These are phyloP conservation scores for Pichia sp. DNA, from an alignment of 1,139 yeast genomes.

Conservation along the genomic window DNA sequence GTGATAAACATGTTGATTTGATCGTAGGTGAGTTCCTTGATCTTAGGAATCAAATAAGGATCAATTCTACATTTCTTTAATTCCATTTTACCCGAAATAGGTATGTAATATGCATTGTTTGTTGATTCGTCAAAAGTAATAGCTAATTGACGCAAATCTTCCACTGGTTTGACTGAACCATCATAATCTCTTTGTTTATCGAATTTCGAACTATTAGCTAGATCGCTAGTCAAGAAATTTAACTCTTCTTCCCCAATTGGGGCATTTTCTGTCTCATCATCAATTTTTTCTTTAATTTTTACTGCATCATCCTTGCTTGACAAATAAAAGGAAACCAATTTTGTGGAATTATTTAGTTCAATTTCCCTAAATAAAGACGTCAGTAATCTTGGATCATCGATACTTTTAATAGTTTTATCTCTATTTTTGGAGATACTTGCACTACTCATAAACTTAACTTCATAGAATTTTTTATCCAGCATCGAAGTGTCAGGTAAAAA, in stretches of 20 bases:
- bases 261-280: slow-evolving; percentile 37
- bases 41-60: slow-evolving; percentile 33
- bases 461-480: slow-evolving; percentile 69
- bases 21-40: slow-evolving; percentile 33
- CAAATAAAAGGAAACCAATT: slow-evolving; percentile 74
- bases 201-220: slow-evolving; percentile 44
- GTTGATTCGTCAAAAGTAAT: slow-evolving; percentile 45
- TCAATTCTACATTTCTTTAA: slow-evolving; percentile 76
- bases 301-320: slow-evolving; percentile 43
- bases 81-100: slow-evolving; percentile 70
- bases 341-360: slow-evolving; percentile 58
- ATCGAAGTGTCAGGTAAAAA: slow-evolving; percentile 84
- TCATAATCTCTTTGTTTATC: slow-evolving; percentile 75
- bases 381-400: slow-evolving; percentile 37
- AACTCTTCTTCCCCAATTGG: slow-evolving; percentile 31
- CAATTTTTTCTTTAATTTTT: slow-evolving; percentile 28
- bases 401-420: slow-evolving; percentile 34
- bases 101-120: slow-evolving; percentile 60
- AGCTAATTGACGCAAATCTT: slow-evolving; percentile 48
- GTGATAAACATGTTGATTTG: slow-evolving; percentile 54
- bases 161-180: slow-evolving; percentile 48
- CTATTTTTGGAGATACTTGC: slow-evolving; percentile 50
- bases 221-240: slow-evolving; percentile 25
- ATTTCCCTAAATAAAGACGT: slow-evolving; percentile 72
- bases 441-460: slow-evolving; percentile 71